A percentile compares a stretch with the other conserved stretches of the same genome.
Evolutionary conservation across 805 yeast species (phyloP).

Genomic region (Ascoidea asiatica): DNA sequence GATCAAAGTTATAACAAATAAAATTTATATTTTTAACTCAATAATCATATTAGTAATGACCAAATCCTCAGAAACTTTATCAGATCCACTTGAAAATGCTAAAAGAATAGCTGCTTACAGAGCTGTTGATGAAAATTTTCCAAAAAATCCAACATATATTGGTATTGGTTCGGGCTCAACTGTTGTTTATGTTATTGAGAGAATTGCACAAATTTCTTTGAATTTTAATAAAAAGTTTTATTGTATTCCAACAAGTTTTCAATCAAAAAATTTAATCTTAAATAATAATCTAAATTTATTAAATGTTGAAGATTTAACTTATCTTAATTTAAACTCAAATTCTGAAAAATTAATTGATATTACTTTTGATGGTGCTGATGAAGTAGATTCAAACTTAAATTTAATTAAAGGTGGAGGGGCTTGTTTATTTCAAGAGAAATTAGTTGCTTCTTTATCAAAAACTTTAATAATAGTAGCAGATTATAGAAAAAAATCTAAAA

Average conservation of each 20-base stretch:
- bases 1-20: too few species aligned
- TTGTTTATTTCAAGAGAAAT: constrained; percentile 89
- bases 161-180: constrained; percentile 98
- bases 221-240: constrained; percentile 44
- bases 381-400: constrained; percentile 68
- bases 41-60: too few species aligned
- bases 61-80: too few species aligned
- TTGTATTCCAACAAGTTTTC: constrained; percentile 96
- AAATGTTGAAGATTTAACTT: constrained; percentile 67
- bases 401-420: constrained; percentile 99
- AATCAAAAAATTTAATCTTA: constrained; percentile 73
- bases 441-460: constrained; percentile 72
- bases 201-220: constrained; percentile 57
- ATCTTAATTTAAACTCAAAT: too few species aligned
- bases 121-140: constrained; percentile 84
- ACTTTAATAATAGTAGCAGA: constrained; percentile 86
- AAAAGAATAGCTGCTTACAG: constrained; percentile 80
- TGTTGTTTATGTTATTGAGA: constrained; percentile 92
- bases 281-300: constrained; percentile 71
- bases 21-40: too few species aligned
- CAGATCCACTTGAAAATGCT: constrained; percentile 51
- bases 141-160: constrained; percentile 45
- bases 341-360: constrained; percentile 56
- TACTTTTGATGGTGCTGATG: constrained; percentile 98
- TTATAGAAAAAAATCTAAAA: constrained; percentile 64